Conservation (phyloP, 1,284 basidiomycete species). For the Vanrija sp. region DNA sequence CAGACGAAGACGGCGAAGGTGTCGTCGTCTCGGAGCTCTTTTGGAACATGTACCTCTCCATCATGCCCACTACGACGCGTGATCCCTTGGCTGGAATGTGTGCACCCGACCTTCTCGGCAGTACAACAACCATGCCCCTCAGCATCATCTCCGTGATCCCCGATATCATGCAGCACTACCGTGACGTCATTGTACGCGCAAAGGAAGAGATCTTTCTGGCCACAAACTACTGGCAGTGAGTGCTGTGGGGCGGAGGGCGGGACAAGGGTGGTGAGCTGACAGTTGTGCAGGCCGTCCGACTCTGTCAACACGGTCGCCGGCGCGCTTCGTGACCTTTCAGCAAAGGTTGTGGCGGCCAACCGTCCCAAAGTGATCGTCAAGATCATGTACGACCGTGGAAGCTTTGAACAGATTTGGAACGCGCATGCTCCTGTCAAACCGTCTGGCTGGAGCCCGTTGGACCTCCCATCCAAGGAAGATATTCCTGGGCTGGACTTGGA, state of each 20-base stretch:
- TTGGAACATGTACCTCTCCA: conserved; percentile 56
- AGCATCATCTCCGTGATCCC: conserved; percentile 54
- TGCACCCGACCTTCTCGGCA: conserved; percentile 56
- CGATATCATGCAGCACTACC: conserved; percentile 60
- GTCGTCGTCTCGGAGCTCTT: conserved; percentile 43
- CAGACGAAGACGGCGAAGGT: conserved; percentile 36
- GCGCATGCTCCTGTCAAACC: conserved; percentile 58
- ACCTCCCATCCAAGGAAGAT: conserved; percentile 58
- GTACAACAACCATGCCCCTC: conserved; percentile 57
- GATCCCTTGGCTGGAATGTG: conserved; percentile 56
- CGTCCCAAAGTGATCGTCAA: conserved; percentile 57
- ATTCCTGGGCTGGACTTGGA: conserved; percentile 63
- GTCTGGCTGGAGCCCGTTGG: conserved; percentile 56
- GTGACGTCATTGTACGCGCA: conserved; percentile 56
- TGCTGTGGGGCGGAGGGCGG: not conserved
- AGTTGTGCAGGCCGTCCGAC: conserved; percentile 50
- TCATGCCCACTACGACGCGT: conserved; percentile 54
- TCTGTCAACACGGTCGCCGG: conserved; percentile 56
- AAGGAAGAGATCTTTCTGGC: conserved; percentile 60
- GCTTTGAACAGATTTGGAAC: conserved; percentile 55
- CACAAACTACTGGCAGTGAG: conserved; percentile 58
- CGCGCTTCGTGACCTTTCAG: conserved; percentile 58
- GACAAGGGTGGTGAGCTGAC: not conserved
- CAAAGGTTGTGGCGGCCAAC: conserved; percentile 51
- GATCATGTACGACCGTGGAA: conserved; percentile 67